Percentiles rank a stretch among this genome's conserved stretches.
phyloP scores from a whole-genome alignment of 1,139 yeast genomes.

The Kodamaea fungicola region DNA sequence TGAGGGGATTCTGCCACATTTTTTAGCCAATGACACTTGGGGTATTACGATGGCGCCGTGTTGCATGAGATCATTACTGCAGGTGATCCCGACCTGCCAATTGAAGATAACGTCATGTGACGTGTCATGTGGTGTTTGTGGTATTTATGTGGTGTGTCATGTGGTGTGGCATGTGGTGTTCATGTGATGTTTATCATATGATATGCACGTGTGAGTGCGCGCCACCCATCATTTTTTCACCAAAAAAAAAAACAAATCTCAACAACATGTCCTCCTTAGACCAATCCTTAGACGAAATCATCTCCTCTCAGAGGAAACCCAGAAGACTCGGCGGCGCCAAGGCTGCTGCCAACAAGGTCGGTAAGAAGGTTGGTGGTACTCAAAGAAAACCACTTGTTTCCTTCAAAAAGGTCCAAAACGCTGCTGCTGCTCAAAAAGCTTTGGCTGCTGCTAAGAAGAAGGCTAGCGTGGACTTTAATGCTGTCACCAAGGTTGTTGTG shows the following conservation, averaged over 20 bases:
- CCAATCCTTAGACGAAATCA: slow-evolving; percentile 93
- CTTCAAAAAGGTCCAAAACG: slow-evolving; percentile 33
- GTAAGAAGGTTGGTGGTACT: slow-evolving; percentile 27
- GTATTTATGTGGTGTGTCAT: too few species aligned
- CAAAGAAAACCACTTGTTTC: slow-evolving; percentile 35
- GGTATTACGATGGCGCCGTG: too few species aligned
- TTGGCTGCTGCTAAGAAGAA: slow-evolving; percentile 14
- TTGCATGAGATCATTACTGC: too few species aligned
- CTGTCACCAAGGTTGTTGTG: slow-evolving; percentile 72
- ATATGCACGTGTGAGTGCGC: background rate
- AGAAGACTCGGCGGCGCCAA: slow-evolving; percentile 15
- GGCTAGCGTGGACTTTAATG: slow-evolving; percentile 44
- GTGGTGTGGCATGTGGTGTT: too few species aligned
- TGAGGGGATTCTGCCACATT: too few species aligned
- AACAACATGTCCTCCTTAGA: slow-evolving; percentile 59
- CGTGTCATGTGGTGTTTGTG: too few species aligned
- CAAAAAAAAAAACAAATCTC: slow-evolving; percentile 5
- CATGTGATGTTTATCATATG: background rate
- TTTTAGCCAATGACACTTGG: too few species aligned
- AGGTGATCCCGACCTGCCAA: too few species aligned
- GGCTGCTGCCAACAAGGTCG: slow-evolving; percentile 35
- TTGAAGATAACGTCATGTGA: too few species aligned
- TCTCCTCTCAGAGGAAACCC: slow-evolving; percentile 55
- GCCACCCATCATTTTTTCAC: background rate
- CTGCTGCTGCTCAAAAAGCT: slow-evolving; percentile 30